Evolutionary conservation across 2,329 filamentous ascomycete genomes (phyloP).

Genomic region (Aaosphaeria arxii): DNA sequence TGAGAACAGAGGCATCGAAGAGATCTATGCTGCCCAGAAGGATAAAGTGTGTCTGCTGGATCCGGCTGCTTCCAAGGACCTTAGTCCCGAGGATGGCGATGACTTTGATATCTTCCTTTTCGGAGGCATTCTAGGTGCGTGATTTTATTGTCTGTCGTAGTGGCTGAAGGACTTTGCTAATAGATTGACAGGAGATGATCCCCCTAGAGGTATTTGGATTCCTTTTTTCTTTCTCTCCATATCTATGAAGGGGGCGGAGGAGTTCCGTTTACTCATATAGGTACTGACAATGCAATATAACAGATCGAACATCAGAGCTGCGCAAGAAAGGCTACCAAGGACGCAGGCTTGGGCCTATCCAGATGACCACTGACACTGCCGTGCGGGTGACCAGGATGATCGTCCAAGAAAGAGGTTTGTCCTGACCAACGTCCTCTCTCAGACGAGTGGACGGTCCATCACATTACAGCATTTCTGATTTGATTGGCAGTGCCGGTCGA

Average conservation of each 20-base stretch:
- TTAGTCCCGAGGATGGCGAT: slow-evolving; percentile 78
- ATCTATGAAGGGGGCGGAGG: no score
- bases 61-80: slow-evolving; percentile 75
- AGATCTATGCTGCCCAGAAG: slow-evolving; percentile 71
- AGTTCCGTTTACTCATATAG: no score
- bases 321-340: slow-evolving; percentile 90
- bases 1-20: slow-evolving; percentile 76
- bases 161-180: slow-evolving; percentile 14
- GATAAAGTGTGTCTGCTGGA: slow-evolving; percentile 83
- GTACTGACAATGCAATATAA: slow-evolving; percentile 1
- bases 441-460: no score
- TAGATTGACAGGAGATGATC: slow-evolving; percentile 72
- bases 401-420: slow-evolving; percentile 74
- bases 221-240: background rate
- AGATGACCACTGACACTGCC: slow-evolving; percentile 98
- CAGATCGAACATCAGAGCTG: slow-evolving; percentile 93
- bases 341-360: slow-evolving; percentile 81
- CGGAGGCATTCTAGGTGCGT: slow-evolving; percentile 85
- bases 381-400: slow-evolving; percentile 91
- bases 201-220: slow-evolving; percentile 70
- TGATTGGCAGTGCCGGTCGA: slow-evolving; percentile 64
- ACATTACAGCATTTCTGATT: no score
- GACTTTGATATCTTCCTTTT: slow-evolving; percentile 90
- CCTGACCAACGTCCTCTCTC: background rate
- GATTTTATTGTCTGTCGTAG: background rate